Evolutionary conservation across 2,329 filamentous ascomycete species (phyloP).

Genomic region (Albophoma yamanashiensis): DNA sequence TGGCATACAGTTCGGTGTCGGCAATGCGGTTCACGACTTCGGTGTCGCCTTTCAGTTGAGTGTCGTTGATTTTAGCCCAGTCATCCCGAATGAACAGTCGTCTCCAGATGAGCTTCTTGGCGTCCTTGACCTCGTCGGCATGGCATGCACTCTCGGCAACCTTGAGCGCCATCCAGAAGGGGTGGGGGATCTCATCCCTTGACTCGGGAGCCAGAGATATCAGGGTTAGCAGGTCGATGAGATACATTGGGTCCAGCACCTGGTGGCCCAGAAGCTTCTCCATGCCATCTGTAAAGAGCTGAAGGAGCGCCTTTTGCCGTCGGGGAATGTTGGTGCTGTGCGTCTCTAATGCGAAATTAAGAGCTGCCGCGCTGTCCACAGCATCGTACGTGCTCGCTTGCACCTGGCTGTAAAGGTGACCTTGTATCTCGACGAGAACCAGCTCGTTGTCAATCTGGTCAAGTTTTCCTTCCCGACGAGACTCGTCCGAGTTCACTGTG

Average conservation of each 20-base stretch:
- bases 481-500: slow-evolving; percentile 24
- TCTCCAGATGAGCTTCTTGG: slow-evolving; percentile 67
- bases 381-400: slow-evolving; percentile 56
- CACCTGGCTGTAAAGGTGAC: slow-evolving; percentile 63
- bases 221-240: slow-evolving; percentile 72
- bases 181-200: slow-evolving; percentile 45
- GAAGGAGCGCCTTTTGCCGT: slow-evolving; percentile 54
- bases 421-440: slow-evolving; percentile 67
- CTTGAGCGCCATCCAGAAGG: slow-evolving; percentile 67
- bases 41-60: slow-evolving; percentile 60
- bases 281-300: slow-evolving; percentile 62
- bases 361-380: slow-evolving; percentile 68
- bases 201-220: slow-evolving; percentile 40
- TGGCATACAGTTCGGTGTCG: slow-evolving; percentile 57
- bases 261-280: slow-evolving; percentile 60
- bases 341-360: slow-evolving; percentile 63
- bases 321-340: slow-evolving; percentile 46
- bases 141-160: slow-evolving; percentile 44
- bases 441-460: slow-evolving; percentile 52
- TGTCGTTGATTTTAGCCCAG: slow-evolving; percentile 73
- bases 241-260: slow-evolving; percentile 52
- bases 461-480: slow-evolving; percentile 30
- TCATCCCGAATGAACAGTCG: slow-evolving; percentile 75
- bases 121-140: slow-evolving; percentile 47
- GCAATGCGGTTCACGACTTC: slow-evolving; percentile 52